phyloP scores from a whole-genome alignment of 2,329 filamentous ascomycete genomes.

The Alternaria sp. region DNA sequence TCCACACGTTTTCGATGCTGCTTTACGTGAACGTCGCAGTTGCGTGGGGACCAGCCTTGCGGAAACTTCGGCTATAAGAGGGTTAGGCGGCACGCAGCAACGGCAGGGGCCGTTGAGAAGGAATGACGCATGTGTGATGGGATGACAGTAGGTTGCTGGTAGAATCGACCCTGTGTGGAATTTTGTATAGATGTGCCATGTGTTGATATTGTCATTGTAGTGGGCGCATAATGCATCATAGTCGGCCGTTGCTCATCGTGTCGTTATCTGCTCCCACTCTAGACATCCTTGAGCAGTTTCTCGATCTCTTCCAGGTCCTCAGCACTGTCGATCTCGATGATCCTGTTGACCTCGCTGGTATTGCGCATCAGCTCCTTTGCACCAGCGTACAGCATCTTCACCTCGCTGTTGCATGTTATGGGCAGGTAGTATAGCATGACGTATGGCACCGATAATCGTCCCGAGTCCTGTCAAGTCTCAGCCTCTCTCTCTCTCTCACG shows the following conservation, averaged over 20 bases:
- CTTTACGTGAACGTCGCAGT: background rate
- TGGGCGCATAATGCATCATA: background rate
- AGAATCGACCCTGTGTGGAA: background rate
- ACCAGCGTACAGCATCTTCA: slow-evolving; percentile 93
- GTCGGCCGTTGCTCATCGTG: background rate
- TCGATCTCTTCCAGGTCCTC: slow-evolving; percentile 89
- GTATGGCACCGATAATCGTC: slow-evolving; percentile 88
- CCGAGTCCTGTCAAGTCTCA: slow-evolving; percentile 69
- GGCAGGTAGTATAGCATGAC: slow-evolving; percentile 95
- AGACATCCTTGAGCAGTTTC: slow-evolving; percentile 63
- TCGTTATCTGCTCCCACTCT: background rate
- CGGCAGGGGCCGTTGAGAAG: background rate
- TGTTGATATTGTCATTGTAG: background rate
- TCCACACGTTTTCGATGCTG: background rate
- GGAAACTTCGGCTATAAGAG: background rate
- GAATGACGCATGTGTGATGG: background rate
- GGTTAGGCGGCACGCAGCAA: background rate
- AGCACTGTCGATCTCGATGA: slow-evolving; percentile 82
- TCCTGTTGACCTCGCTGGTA: slow-evolving; percentile 85
- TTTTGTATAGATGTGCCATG: background rate
- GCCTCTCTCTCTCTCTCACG: slow-evolving; percentile 8
- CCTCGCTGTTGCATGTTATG: slow-evolving; percentile 84
- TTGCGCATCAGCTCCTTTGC: slow-evolving; percentile 96
- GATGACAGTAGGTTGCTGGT: background rate
- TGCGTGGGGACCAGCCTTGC: background rate